These are phyloP conservation scores for Pyrenochaeta sp. DNA, from an alignment of 2,329 filamentous ascomycete species.

Conservation along the genomic window DNA sequence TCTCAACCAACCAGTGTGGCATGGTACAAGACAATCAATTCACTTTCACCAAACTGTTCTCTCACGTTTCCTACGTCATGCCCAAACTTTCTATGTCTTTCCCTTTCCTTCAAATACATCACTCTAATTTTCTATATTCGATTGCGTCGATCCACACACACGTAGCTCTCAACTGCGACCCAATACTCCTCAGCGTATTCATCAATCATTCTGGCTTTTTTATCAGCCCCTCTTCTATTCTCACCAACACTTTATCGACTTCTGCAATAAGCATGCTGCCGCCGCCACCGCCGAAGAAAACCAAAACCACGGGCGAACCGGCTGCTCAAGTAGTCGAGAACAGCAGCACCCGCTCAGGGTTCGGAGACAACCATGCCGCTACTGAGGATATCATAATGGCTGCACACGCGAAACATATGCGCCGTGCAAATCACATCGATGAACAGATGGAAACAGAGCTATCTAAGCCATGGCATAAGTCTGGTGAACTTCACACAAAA, in stretches of 20 bases:
- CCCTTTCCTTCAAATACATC: neutral
- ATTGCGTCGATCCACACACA: neutral
- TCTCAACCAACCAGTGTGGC: neutral
- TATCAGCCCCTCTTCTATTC: no score
- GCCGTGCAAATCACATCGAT: conserved; percentile 14
- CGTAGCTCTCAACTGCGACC: neutral
- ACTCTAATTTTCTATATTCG: neutral
- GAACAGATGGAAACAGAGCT: conserved; percentile 19
- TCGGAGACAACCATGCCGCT: conserved; percentile 27
- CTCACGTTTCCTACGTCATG: neutral
- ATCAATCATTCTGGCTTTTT: no score
- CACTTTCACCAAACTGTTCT: neutral
- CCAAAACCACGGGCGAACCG: neutral
- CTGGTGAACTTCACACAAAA: conserved; percentile 12
- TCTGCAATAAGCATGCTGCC: neutral
- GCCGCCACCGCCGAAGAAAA: neutral
- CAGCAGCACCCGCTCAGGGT: conserved; percentile 14
- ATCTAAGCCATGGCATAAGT: conserved; percentile 18
- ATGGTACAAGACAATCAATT: neutral
- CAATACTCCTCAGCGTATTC: neutral
- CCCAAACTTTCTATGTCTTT: neutral
- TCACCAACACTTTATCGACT: neutral
- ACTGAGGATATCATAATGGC: conserved; percentile 22
- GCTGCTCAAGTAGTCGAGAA: conserved; percentile 1
- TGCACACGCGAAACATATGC: conserved; percentile 16